A percentile compares a stretch with the other conserved stretches of the same genome.
Conservation (phyloP, 257 asterid species). For the Linaria vulgaris region DNA sequence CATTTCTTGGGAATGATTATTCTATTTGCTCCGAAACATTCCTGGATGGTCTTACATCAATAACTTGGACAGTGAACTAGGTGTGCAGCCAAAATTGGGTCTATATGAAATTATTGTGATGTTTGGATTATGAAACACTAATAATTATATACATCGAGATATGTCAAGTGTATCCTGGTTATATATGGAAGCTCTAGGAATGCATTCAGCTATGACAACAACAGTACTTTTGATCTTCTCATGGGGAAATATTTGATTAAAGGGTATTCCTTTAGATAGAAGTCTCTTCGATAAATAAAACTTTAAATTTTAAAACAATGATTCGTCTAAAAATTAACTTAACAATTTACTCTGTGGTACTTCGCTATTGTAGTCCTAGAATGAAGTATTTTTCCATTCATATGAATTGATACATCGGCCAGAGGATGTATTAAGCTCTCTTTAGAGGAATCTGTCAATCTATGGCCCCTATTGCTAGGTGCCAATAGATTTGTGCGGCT, state of each 20-base stretch:
- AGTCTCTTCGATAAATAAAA: no score
- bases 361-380: no score
- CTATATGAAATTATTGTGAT: neutral
- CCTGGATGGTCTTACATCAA: neutral
- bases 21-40: constrained; percentile 15
- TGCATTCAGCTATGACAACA: neutral
- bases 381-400: no score
- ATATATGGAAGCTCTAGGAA: neutral
- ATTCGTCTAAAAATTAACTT: no score
- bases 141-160: neutral
- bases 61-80: neutral
- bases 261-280: no score
- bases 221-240: neutral
- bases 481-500: neutral
- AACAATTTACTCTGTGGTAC: no score
- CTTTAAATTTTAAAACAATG: no score
- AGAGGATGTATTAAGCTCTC: no score
- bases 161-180: neutral
- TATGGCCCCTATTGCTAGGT: neutral
- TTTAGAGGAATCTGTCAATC: neutral
- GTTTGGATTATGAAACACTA: neutral
- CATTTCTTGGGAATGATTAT: constrained; percentile 22
- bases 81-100: neutral
- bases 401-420: no score
- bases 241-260: no score